Conservation (phyloP, 345 rosid species). For the Erucastrum elatum region DNA sequence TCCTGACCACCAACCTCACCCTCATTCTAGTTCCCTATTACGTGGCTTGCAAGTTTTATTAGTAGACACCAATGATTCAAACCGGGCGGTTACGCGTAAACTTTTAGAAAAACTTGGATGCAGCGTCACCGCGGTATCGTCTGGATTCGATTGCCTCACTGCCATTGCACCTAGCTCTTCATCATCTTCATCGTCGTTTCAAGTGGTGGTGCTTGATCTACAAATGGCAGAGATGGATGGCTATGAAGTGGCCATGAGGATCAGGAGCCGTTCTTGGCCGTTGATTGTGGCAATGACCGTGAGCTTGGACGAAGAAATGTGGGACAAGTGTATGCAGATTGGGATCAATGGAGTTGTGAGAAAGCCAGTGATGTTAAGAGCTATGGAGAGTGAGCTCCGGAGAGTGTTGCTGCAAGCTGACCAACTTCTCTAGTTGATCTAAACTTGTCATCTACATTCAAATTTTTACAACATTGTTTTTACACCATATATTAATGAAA, state of each 20-base stretch:
- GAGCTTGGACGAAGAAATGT: conserved; percentile 53
- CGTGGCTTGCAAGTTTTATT: conserved; percentile 71
- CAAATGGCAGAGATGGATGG: conserved; percentile 77
- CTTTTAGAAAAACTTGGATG: conserved; percentile 90
- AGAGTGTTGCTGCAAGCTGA: conserved; percentile 61
- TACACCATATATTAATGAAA: conserved; percentile 19
- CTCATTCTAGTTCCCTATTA: conserved; percentile 59
- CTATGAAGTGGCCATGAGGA: conserved; percentile 75
- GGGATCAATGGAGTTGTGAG: conserved; percentile 83
- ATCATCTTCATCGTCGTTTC: conserved; percentile 43
- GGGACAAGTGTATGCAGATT: conserved; percentile 63
- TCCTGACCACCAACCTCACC: conserved; percentile 46
- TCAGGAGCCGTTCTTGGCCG: conserved; percentile 69
- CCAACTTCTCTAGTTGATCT: conserved; percentile 39
- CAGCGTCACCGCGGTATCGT: conserved; percentile 59
- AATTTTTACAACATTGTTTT: conserved; percentile 15
- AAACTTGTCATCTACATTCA: conserved; percentile 1
- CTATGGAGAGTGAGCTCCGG: conserved; percentile 68
- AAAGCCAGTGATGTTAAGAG: conserved; percentile 70
- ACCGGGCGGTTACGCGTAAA: conserved; percentile 73
- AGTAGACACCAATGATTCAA: conserved; percentile 70
- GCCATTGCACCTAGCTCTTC: conserved; percentile 50
- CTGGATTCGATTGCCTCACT: conserved; percentile 74
- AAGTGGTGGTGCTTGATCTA: conserved; percentile 74
- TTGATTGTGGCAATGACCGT: conserved; percentile 66